These are phyloP conservation scores for Backusella australiensis DNA, from an alignment of 192 early-diverging fungal species.

Conservation along the genomic window DNA sequence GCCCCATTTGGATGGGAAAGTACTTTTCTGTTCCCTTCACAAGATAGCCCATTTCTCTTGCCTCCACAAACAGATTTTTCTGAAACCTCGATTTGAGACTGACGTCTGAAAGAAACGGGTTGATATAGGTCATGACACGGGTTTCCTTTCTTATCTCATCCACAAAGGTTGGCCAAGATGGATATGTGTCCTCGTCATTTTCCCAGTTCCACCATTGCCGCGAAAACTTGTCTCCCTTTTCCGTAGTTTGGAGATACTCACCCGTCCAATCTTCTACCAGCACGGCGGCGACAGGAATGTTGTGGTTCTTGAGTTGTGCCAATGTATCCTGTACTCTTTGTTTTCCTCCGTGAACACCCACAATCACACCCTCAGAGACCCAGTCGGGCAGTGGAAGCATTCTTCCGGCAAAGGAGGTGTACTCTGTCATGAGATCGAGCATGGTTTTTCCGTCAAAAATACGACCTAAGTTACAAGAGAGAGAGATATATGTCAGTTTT, in stretches of 20 bases:
- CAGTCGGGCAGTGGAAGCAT: conserved; percentile 36
- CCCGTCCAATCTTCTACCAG: conserved; percentile 40
- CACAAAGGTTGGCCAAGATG: conserved; percentile 26
- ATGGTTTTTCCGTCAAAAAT: conserved; percentile 30
- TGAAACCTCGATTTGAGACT: conserved; percentile 12
- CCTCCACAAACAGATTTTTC: conserved; percentile 31
- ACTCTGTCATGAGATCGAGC: conserved; percentile 35
- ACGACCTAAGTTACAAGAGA: conserved; percentile 15
- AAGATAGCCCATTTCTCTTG: conserved; percentile 23
- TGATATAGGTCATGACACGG: conserved; percentile 27
- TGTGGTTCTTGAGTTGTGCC: conserved; percentile 11
- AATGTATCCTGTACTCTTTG: conserved; percentile 27
- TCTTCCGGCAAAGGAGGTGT: conserved; percentile 33
- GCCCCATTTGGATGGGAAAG: conserved; percentile 16
- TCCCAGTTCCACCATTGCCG: conserved; percentile 44
- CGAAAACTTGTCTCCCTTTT: conserved; percentile 14
- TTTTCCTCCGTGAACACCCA: conserved; percentile 38
- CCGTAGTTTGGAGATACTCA: conserved; percentile 20
- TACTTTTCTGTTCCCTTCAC: conserved; percentile 18
- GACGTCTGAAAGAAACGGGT: conserved; percentile 32
- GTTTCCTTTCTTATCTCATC: conserved; percentile 15
- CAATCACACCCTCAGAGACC: conserved; percentile 30
- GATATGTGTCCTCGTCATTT: conserved; percentile 30
- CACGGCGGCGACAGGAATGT: conserved; percentile 32
- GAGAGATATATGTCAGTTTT: neutral